Evolutionary conservation across 1,284 basidiomycete species (phyloP).

Genomic region (Cryptococcus sp.): DNA sequence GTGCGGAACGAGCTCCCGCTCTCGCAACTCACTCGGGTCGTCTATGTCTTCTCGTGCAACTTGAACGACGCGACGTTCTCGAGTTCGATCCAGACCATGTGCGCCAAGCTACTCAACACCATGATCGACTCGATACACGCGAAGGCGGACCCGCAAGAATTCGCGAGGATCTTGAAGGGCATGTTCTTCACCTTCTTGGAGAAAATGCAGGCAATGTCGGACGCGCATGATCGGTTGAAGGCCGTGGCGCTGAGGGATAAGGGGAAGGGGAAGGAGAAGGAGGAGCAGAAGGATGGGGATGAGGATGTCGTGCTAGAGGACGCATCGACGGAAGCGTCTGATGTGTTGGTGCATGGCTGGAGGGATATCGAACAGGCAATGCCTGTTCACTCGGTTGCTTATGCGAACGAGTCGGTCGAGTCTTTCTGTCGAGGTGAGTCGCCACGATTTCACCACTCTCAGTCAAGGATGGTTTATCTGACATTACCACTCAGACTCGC

Average conservation of each 20-base stretch:
- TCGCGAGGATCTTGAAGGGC: slow-evolving; percentile 64
- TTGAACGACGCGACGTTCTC: slow-evolving; percentile 85
- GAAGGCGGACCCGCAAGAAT: slow-evolving; percentile 68
- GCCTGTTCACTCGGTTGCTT: slow-evolving; percentile 69
- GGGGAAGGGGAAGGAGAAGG: slow-evolving; percentile 45
- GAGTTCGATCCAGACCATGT: slow-evolving; percentile 82
- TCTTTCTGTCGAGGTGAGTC: slow-evolving; percentile 64
- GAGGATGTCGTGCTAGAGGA: slow-evolving; percentile 28
- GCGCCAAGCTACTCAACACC: slow-evolving; percentile 89
- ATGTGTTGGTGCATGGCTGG: slow-evolving; percentile 47
- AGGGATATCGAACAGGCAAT: slow-evolving; percentile 71
- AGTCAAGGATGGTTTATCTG: neutral
- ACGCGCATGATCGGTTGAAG: slow-evolving; percentile 56
- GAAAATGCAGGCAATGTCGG: slow-evolving; percentile 76
- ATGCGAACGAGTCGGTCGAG: slow-evolving; percentile 72
- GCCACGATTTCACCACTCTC: neutral
- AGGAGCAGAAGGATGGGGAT: slow-evolving; percentile 23
- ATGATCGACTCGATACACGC: slow-evolving; percentile 76
- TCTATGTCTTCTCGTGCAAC: slow-evolving; percentile 81
- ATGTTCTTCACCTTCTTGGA: slow-evolving; percentile 84
- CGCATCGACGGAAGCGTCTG: slow-evolving; percentile 20
- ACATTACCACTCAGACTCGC: slow-evolving; percentile 61
- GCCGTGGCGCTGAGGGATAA: slow-evolving; percentile 40
- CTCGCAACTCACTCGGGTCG: slow-evolving; percentile 73
- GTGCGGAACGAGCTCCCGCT: slow-evolving; percentile 78